Conservation (phyloP, 164 flowering plant species). For the Echeveria elegans region DNA sequence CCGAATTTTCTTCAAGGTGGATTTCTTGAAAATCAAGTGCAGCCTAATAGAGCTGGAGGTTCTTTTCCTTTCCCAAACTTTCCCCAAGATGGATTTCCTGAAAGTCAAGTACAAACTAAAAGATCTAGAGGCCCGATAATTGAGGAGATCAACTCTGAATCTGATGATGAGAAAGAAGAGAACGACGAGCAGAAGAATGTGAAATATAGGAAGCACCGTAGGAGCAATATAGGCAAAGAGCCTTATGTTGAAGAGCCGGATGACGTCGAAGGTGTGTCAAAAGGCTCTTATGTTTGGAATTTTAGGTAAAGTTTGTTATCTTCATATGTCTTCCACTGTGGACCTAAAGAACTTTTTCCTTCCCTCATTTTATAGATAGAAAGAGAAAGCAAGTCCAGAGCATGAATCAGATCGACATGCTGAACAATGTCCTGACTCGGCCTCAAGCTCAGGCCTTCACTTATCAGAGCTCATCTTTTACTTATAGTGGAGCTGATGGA, state of each 20-base stretch:
- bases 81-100: not conserved
- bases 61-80: not conserved
- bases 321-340: not conserved
- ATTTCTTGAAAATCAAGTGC: slow-evolving; percentile 16
- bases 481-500: slow-evolving; percentile 86
- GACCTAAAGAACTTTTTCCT: too few relatives aligned
- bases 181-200: slow-evolving; percentile 13
- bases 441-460: slow-evolving; percentile 26
- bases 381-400: slow-evolving; percentile 24
- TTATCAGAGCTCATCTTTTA: slow-evolving; percentile 69
- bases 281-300: slow-evolving; percentile 3
- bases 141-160: slow-evolving; percentile 26
- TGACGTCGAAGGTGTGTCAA: slow-evolving; percentile 24
- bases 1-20: not conserved
- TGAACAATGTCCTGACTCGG: slow-evolving; percentile 10
- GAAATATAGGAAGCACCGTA: slow-evolving; percentile 26
- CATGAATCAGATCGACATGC: slow-evolving; percentile 13
- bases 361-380: slow-evolving; percentile 16
- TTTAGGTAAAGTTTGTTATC: not conserved
- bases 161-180: slow-evolving; percentile 36
- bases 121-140: slow-evolving; percentile 33
- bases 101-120: slow-evolving; percentile 22
- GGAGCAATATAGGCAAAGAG: slow-evolving; percentile 18
- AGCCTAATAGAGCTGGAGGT: slow-evolving; percentile 15
- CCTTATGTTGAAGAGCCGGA: slow-evolving; percentile 30